These are phyloP conservation scores for Sicyos baderoa DNA, from an alignment of 306 rosid genomes.

Conservation along the genomic window DNA sequence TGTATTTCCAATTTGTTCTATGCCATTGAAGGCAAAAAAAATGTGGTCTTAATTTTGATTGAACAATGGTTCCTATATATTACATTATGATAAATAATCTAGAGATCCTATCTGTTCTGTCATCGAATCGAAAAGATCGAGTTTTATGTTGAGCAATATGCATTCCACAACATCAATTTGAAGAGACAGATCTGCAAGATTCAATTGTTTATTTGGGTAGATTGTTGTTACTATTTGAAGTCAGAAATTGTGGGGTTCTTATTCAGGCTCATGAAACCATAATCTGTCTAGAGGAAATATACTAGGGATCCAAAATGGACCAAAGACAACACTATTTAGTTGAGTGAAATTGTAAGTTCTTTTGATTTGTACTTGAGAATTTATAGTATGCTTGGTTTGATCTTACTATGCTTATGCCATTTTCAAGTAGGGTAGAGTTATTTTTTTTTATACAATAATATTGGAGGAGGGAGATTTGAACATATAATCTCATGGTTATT, in stretches of 20 bases:
- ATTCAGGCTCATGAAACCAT: not conserved
- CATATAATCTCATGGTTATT: too few species aligned
- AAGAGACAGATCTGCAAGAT: not conserved
- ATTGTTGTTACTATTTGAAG: not conserved
- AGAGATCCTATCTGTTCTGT: not conserved
- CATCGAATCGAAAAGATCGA: not conserved
- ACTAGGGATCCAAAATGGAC: not conserved
- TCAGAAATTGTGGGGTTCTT: not conserved
- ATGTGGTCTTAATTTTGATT: not conserved
- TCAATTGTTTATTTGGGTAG: not conserved
- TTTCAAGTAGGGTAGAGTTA: too few species aligned
- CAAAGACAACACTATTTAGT: not conserved
- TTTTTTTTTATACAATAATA: too few species aligned
- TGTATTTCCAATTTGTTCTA: not conserved
- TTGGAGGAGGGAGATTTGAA: too few species aligned
- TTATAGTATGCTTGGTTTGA: not conserved
- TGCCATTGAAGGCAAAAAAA: not conserved
- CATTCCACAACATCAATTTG: not conserved
- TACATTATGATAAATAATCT: not conserved
- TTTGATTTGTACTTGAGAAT: not conserved
- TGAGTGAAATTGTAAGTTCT: not conserved
- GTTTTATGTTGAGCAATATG: not conserved
- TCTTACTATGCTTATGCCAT: not conserved
- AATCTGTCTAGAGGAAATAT: not conserved
- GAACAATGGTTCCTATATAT: not conserved